phyloP scores from a whole-genome alignment of 164 flowering plant genomes.

The Macadamia tetraphylla region DNA sequence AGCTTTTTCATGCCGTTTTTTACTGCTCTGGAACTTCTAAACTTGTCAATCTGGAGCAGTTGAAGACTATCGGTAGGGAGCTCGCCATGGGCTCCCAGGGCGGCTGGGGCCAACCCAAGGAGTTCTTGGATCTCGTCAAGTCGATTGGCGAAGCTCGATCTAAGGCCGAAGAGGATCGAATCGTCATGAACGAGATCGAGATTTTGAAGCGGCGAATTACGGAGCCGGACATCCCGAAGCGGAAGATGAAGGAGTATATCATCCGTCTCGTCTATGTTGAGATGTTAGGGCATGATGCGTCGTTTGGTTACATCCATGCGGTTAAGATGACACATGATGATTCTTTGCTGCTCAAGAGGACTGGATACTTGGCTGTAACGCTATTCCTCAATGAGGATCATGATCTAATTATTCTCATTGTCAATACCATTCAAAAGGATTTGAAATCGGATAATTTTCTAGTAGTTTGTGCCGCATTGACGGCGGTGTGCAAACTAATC shows the following conservation, averaged over 20 bases:
- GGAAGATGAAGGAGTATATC: conserved; percentile 95
- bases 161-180: conserved; percentile 96
- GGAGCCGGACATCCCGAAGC: conserved; percentile 80
- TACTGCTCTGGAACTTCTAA: conserved; percentile 11
- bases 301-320: conserved; percentile 97
- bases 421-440: conserved; percentile 98
- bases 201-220: conserved; percentile 65
- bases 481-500: conserved; percentile 84
- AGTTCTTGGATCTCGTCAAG: conserved; percentile 87
- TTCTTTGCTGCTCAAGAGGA: conserved; percentile 55
- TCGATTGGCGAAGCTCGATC: conserved; percentile 98
- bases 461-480: conserved; percentile 85
- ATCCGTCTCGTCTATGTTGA: conserved; percentile 86
- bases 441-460: conserved; percentile 78
- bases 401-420: conserved; percentile 87
- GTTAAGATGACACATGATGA: conserved; percentile 99
- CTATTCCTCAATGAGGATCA: conserved; percentile 87
- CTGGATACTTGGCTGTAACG: conserved; percentile 94
- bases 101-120: conserved; percentile 88
- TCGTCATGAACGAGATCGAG: conserved; percentile 81
- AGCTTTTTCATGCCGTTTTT: not conserved
- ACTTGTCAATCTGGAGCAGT: conserved; percentile 67
- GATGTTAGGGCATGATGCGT: conserved; percentile 98
- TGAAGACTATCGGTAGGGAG: conserved; percentile 92
- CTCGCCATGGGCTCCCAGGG: conserved; percentile 98